Evolutionary conservation across 129 eudicot species (phyloP), one percentile per base, ranked within the genome.

Genomic region (Flaveria brownii): DNA sequence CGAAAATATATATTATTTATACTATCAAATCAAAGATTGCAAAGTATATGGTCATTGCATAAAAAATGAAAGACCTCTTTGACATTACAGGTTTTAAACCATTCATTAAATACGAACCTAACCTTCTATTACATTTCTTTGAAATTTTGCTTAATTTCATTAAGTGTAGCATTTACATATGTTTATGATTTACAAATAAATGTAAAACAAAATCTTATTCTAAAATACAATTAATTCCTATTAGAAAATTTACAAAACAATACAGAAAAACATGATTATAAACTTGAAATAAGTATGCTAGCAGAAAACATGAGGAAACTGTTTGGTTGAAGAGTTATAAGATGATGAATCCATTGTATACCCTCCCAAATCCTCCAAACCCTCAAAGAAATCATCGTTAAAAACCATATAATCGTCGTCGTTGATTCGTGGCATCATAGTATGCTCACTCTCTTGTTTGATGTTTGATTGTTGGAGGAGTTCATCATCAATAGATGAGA

Each of bases 321-420:
- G 76, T 22, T 49, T 39, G 39, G 71, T 49, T n/a, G 84, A 77
- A 75, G 49, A 49, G 46, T 75, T 71, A 17, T 39, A 68, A 68
- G 69, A 72, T 9, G 79, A 71, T 46, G 82, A 60, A 15, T 81
- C 82, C 22, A 80, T 78, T 51, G 52, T 45, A 25, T 78, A 70
- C 2, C 78, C 86, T 69, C 84, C 90, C 47, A 93, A 82, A 77
- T 90, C 90, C 23, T 88, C 92, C 57, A 93, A 81, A 13, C 95
- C 96, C 57, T 77, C 87, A 50, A 93, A 93, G 82, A 93, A 93
- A 74, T 93, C 95, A 66, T 88, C 98, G 1, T 62, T 73, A 23
- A 82, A 54, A 22, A 67, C 67, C 73, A 81, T 78, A 80, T 71
- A 30, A 0, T 83, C 77, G 6, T 57, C 78, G 22, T 64, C 77